Evolutionary conservation across 345 rosid species (phyloP).

Genomic region (Linum usitatissimum): DNA sequence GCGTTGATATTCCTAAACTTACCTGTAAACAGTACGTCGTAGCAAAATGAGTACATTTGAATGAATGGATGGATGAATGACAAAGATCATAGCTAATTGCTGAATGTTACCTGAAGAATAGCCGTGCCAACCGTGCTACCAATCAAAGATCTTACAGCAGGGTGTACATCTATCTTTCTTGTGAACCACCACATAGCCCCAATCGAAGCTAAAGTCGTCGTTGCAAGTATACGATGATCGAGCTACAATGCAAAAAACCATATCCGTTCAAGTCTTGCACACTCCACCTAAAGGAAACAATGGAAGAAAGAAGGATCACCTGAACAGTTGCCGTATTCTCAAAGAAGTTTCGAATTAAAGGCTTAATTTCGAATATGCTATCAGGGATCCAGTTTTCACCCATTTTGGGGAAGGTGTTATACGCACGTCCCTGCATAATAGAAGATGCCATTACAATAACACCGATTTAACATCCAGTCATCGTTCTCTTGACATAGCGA

Average conservation of each 20-base stretch:
- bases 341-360: constrained; percentile 74
- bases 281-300: background rate
- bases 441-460: background rate
- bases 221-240: constrained; percentile 86
- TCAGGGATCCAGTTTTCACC: constrained; percentile 88
- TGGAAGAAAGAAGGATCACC: constrained; percentile 29
- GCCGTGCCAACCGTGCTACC: constrained; percentile 75
- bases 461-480: background rate
- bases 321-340: constrained; percentile 87
- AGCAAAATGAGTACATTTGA: background rate
- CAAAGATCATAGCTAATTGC: background rate
- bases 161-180: constrained; percentile 74
- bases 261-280: background rate
- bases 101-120: constrained; percentile 52
- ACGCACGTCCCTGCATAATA: constrained; percentile 59
- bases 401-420: constrained; percentile 89
- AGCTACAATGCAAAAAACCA: constrained; percentile 29
- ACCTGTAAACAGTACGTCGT: constrained; percentile 32
- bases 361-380: constrained; percentile 65
- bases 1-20: constrained; percentile 72
- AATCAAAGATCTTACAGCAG: constrained; percentile 62
- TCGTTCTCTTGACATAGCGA: background rate
- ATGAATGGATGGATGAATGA: background rate
- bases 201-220: constrained; percentile 44
- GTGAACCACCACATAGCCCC: constrained; percentile 69